phyloP scores from a whole-genome alignment of 768 basidiomycete genomes.

The Pluteus cervinus region DNA sequence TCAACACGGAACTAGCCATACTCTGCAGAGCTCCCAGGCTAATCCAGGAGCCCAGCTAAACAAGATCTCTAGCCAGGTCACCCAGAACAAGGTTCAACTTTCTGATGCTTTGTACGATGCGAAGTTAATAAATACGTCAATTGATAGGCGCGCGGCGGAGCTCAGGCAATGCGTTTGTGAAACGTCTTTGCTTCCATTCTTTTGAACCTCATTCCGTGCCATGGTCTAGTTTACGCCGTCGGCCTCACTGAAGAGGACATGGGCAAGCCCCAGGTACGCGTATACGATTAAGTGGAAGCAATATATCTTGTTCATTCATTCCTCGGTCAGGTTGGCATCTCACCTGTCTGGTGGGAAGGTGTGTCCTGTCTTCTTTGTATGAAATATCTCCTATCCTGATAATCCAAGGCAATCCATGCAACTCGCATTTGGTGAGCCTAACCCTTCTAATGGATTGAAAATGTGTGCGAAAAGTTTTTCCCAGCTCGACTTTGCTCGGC shows the following conservation, averaged over 20 bases:
- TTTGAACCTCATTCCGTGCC: neutral
- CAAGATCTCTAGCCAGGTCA: slow-evolving; percentile 67
- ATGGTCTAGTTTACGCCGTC: slow-evolving; percentile 61
- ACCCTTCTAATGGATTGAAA: neutral
- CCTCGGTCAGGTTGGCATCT: slow-evolving; percentile 68
- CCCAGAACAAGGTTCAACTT: slow-evolving; percentile 79
- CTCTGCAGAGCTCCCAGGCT: slow-evolving; percentile 28
- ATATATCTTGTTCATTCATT: slow-evolving; percentile 7
- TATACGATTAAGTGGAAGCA: slow-evolving; percentile 2
- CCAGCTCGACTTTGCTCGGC: slow-evolving; percentile 73
- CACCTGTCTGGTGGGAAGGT: slow-evolving; percentile 93
- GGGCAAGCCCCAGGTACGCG: slow-evolving; percentile 70
- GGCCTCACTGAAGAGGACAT: slow-evolving; percentile 77
- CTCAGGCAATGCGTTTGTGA: slow-evolving; percentile 79
- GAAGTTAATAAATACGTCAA: no score
- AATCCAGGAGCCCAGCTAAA: slow-evolving; percentile 46
- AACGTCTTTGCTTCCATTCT: neutral
- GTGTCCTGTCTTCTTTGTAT: slow-evolving; percentile 6
- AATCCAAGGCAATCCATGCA: slow-evolving; percentile 82
- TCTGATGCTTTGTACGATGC: no score
- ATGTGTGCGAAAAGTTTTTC: neutral
- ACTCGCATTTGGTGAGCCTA: slow-evolving; percentile 57
- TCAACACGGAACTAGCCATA: no score
- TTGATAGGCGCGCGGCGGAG: slow-evolving; percentile 46
- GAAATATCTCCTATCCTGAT: slow-evolving; percentile 6